A percentile compares a stretch with the other conserved stretches of the same genome.
These are phyloP conservation scores for Cucurbita ficifolia DNA, from an alignment of 306 rosid genomes.

Conservation along the genomic window DNA sequence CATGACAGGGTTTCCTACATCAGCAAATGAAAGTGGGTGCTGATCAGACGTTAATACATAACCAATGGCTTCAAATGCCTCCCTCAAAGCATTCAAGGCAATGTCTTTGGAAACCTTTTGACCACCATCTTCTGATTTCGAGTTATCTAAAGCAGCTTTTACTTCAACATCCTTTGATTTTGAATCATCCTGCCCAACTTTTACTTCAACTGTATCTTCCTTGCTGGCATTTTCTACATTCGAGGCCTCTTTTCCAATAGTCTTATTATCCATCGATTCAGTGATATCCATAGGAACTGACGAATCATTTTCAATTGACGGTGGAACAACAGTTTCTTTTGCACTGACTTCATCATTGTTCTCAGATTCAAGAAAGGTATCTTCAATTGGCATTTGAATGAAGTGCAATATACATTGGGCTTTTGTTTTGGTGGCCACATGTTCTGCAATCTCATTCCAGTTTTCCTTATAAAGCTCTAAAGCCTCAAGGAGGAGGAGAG, in stretches of 20 bases:
- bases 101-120: constrained; percentile 29
- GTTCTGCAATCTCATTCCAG: constrained; percentile 95
- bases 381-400: constrained; percentile 94
- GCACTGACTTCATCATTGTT: constrained; percentile 29
- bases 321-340: constrained; percentile 43
- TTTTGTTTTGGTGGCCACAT: constrained; percentile 86
- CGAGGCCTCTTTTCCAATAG: constrained; percentile 24
- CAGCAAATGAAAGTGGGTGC: constrained; percentile 56
- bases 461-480: constrained; percentile 80
- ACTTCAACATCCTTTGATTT: constrained; percentile 33
- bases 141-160: constrained; percentile 29
- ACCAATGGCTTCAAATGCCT: constrained; percentile 81
- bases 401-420: constrained; percentile 88
- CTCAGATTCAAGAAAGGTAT: constrained; percentile 47
- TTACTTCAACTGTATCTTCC: constrained; percentile 30
- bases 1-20: constrained; percentile 84
- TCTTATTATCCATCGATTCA: constrained; percentile 26
- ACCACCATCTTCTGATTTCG: constrained; percentile 29
- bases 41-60: constrained; percentile 39
- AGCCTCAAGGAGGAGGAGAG: constrained; percentile 93
- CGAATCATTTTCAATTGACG: constrained; percentile 28
- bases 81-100: constrained; percentile 62
- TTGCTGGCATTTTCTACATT: constrained; percentile 29
- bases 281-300: constrained; percentile 33
- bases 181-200: constrained; percentile 24